Percentiles rank a stretch among this genome's conserved stretches.
Evolutionary conservation across 345 rosid species (phyloP).

Genomic region (Orychophragmus violaceus): DNA sequence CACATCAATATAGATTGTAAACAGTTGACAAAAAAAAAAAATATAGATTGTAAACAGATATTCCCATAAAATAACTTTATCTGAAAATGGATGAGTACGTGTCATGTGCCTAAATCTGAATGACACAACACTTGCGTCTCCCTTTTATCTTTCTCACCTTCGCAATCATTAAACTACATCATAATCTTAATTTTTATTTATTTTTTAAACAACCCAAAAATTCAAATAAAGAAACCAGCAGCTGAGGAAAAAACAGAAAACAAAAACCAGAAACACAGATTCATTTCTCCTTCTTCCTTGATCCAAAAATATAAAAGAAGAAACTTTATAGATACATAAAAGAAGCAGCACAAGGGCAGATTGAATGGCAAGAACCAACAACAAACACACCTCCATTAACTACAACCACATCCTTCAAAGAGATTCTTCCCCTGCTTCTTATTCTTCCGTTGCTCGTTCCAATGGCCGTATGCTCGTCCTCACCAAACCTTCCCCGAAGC

Average conservation of each 20-base stretch:
- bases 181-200: background rate
- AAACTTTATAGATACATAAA: background rate
- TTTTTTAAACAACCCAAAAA: background rate
- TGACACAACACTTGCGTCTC: constrained; percentile 23
- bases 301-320: background rate
- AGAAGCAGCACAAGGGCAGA: background rate
- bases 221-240: background rate
- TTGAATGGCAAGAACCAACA: constrained; percentile 65
- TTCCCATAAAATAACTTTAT: background rate
- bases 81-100: background rate
- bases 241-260: background rate
- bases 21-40: no score
- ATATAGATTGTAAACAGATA: background rate
- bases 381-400: constrained; percentile 70
- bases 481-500: constrained; percentile 60
- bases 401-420: constrained; percentile 68
- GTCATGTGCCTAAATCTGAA: background rate
- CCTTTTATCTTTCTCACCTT: background rate
- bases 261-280: constrained; percentile 9
- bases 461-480: constrained; percentile 90
- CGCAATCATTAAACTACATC: constrained; percentile 13
- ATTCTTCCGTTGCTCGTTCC: constrained; percentile 43
- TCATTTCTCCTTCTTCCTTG: constrained; percentile 1
- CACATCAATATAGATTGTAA: background rate
- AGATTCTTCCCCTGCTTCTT: constrained; percentile 34